Percentiles rank a stretch among this genome's conserved stretches.
Conservation (phyloP, 805 yeast genomes). For the Saccharomycopsis sp. region DNA sequence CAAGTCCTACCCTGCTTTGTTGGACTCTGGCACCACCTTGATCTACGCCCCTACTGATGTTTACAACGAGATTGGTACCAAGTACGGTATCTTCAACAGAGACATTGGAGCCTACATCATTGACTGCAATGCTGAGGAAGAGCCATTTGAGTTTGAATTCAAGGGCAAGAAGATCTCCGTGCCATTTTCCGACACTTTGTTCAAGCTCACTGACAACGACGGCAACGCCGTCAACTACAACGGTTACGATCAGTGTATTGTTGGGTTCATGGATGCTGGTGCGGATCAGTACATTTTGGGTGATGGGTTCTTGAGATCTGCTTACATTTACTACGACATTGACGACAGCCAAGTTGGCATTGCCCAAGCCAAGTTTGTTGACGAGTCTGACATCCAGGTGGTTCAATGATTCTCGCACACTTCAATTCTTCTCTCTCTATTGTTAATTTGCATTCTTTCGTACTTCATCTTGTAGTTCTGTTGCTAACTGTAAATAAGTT, state of each 20-base stretch:
- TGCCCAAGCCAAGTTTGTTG: slow-evolving; percentile 35
- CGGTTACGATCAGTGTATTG: slow-evolving; percentile 7
- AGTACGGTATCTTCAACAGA: slow-evolving; percentile 26
- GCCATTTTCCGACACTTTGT: slow-evolving; percentile 6
- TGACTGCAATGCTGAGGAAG: slow-evolving; percentile 25
- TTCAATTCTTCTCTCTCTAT: too few species aligned
- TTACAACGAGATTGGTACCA: slow-evolving; percentile 24
- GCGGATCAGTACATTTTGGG: slow-evolving; percentile 29
- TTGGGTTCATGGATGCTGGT: slow-evolving; percentile 10
- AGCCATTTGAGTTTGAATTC: slow-evolving; percentile 37
- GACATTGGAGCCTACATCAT: slow-evolving; percentile 22
- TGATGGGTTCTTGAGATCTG: slow-evolving; percentile 35
- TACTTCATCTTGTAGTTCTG: too few species aligned
- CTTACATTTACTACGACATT: slow-evolving; percentile 48
- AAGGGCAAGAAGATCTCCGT: slow-evolving; percentile 25
- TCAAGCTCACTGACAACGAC: too few species aligned
- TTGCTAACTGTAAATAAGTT: too few species aligned
- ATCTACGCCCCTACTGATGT: slow-evolving; percentile 35
- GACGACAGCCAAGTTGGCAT: slow-evolving; percentile 48
- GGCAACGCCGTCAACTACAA: too few species aligned
- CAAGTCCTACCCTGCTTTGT: slow-evolving; percentile 31
- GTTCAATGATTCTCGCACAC: too few species aligned
- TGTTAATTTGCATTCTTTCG: too few species aligned
- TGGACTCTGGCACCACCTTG: slow-evolving; percentile 37
- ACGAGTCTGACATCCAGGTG: too few species aligned